Evolutionary conservation across 1,284 basidiomycete species (phyloP).

Genomic region (Ustilago sp.): DNA sequence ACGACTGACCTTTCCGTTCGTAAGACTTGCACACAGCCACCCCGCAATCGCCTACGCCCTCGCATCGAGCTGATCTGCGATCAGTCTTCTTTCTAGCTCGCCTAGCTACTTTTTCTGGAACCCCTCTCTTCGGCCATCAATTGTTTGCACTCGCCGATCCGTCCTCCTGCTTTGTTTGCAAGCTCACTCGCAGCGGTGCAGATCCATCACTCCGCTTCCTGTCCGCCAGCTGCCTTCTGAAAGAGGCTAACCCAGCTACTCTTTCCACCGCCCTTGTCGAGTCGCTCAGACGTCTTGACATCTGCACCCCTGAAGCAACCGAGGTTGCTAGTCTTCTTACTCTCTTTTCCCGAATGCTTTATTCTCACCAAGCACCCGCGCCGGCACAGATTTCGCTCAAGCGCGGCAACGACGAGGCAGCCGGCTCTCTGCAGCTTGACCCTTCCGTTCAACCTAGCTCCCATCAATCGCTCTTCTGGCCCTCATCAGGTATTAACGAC

Average conservation of each 20-base stretch:
- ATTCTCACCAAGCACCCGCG: constrained; percentile 33
- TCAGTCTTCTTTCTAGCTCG: not conserved
- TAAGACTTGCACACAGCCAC: constrained; percentile 6
- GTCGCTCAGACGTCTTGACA: constrained; percentile 16
- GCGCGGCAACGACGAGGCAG: constrained; percentile 22
- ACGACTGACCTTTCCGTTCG: not conserved
- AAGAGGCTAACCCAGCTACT: not conserved
- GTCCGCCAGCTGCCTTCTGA: constrained; percentile 3
- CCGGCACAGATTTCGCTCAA: constrained; percentile 34
- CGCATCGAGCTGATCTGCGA: not conserved
- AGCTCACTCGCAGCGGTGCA: not conserved
- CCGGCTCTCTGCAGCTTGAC: constrained; percentile 6
- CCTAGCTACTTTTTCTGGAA: not conserved
- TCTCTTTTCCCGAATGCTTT: constrained; percentile 37
- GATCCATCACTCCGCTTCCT: not conserved
- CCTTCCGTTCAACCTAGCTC: constrained; percentile 1
- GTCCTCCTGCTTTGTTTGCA: not conserved
- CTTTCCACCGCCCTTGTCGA: constrained; percentile 7
- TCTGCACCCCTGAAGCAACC: constrained; percentile 15
- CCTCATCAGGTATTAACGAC: constrained; percentile 9
- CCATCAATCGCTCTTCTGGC: constrained; percentile 23
- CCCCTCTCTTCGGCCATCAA: not conserved
- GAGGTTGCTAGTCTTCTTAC: constrained; percentile 11
- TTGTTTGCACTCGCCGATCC: not conserved
- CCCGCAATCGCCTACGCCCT: constrained; percentile 1